Conservation (phyloP, 208 protist genomes). For the Trypanosoma brucei region DNA sequence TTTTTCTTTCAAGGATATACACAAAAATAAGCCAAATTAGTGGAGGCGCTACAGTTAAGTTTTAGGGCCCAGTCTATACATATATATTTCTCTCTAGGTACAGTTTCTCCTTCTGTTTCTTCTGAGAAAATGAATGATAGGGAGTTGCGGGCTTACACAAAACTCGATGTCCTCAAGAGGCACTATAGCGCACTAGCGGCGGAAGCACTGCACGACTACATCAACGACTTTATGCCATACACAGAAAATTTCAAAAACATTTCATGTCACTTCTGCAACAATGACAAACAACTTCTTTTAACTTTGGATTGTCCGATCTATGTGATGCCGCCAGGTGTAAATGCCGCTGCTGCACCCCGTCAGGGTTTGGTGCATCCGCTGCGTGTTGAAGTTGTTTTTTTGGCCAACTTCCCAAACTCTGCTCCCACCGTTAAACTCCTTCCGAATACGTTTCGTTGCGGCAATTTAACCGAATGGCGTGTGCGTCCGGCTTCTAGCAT, state of each 20-base stretch:
- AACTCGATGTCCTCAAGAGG: not conserved
- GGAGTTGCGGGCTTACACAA: not conserved
- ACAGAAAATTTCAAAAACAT: conserved; percentile 19
- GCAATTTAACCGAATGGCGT: conserved; percentile 6
- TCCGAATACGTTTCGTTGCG: not conserved
- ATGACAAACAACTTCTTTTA: conserved; percentile 6
- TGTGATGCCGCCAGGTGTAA: conserved; percentile 1
- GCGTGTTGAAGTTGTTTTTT: conserved; percentile 16
- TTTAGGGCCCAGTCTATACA: no score
- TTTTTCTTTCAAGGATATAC: no score
- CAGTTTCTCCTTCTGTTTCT: no score
- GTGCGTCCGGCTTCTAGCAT: conserved; percentile 37
- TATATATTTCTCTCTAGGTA: no score
- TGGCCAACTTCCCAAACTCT: conserved; percentile 15
- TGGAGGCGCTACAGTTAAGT: no score
- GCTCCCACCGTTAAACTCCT: conserved; percentile 7
- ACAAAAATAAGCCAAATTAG: no score
- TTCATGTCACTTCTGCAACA: conserved; percentile 1
- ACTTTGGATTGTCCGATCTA: conserved; percentile 11
- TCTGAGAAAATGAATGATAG: conserved; percentile 1
- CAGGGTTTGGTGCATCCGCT: not conserved
- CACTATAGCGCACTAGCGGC: conserved; percentile 15
- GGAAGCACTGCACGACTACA: conserved; percentile 14
- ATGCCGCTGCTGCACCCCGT: not conserved
- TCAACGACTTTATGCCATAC: conserved; percentile 19